Evolutionary conservation across 768 basidiomycete species (phyloP).

Genomic region (Auricularia sp.): DNA sequence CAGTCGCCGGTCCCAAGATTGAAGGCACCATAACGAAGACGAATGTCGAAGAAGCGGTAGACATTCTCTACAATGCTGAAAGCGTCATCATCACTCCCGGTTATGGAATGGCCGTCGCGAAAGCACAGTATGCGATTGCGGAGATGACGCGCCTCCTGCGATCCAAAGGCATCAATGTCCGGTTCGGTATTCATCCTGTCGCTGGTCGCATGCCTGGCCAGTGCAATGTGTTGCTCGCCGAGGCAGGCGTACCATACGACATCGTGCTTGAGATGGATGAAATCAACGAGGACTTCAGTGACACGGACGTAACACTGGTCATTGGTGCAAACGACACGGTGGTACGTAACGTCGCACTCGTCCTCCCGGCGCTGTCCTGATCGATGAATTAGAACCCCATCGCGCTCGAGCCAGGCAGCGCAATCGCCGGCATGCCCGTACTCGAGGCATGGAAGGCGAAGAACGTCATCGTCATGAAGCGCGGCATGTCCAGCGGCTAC

Average conservation of each 20-base stretch:
- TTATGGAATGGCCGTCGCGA: conserved; percentile 89
- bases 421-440: conserved; percentile 89
- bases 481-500: conserved; percentile 81
- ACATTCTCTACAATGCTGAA: conserved; percentile 67
- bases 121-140: conserved; percentile 66
- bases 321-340: conserved; percentile 91
- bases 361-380: too few species aligned
- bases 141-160: conserved; percentile 69
- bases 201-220: conserved; percentile 91
- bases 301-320: conserved; percentile 83
- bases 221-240: conserved; percentile 84
- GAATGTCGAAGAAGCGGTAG: conserved; percentile 70
- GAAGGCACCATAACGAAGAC: conserved; percentile 75
- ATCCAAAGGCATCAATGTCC: conserved; percentile 65
- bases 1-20: conserved; percentile 55
- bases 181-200: conserved; percentile 84
- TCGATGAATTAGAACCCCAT: conserved; percentile 48
- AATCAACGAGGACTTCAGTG: conserved; percentile 84
- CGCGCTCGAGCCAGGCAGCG: conserved; percentile 73
- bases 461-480: conserved; percentile 87
- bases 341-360: neutral
- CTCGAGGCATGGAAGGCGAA: conserved; percentile 91
- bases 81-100: conserved; percentile 66
- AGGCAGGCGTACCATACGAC: conserved; percentile 85
- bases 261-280: conserved; percentile 81